Evolutionary conservation across 371 early-diverging fungal species (phyloP).

Genomic region (Basidiobolus meristosporus): DNA sequence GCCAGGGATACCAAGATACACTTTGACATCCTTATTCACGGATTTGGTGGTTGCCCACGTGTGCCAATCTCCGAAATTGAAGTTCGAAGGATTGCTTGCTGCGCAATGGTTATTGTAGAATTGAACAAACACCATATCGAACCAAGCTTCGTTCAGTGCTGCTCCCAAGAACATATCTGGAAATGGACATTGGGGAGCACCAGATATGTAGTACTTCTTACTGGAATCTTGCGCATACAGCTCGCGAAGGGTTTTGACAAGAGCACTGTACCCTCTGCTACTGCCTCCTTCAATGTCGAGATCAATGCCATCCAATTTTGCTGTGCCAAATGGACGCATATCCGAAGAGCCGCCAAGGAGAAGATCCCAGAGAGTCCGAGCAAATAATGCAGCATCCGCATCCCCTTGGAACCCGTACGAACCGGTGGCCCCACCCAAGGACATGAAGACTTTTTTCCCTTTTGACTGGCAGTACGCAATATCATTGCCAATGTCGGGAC

Average conservation of each 20-base stretch:
- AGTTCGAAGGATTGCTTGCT: constrained; percentile 17
- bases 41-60: constrained; percentile 27
- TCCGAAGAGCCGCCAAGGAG: constrained; percentile 24
- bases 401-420: constrained; percentile 28
- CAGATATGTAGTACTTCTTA: constrained; percentile 39
- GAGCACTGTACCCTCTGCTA: constrained; percentile 15
- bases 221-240: constrained; percentile 13
- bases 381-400: constrained; percentile 22
- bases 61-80: constrained; percentile 41
- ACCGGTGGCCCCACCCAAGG: constrained; percentile 48
- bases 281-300: constrained; percentile 47
- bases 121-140: constrained; percentile 34
- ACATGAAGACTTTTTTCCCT: constrained; percentile 36
- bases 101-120: constrained; percentile 55
- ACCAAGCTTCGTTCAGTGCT: constrained; percentile 7
- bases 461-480: constrained; percentile 35
- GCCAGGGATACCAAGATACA: constrained; percentile 38
- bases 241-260: constrained; percentile 23
- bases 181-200: constrained; percentile 56
- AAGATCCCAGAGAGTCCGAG: constrained; percentile 33
- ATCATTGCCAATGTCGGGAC: constrained; percentile 33
- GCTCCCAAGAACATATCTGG: constrained; percentile 15
- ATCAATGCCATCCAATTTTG: constrained; percentile 42
- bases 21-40: constrained; percentile 29
- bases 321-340: constrained; percentile 35